Conservation (phyloP, 352 stramenopile genomes). For the Globisporangium solare region DNA sequence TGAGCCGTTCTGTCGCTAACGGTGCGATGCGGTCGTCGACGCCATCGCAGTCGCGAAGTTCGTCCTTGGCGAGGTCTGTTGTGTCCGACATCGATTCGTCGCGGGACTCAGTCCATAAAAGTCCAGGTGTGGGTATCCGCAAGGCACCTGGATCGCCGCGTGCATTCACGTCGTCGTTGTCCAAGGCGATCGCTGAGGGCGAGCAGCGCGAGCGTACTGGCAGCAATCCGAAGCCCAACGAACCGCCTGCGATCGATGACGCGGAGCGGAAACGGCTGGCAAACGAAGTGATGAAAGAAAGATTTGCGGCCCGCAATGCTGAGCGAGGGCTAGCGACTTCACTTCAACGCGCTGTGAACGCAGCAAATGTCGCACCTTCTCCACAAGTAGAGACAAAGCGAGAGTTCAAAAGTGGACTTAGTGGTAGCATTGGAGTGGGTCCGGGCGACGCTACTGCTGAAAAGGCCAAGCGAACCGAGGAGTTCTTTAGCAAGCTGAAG, state of each 20-base stretch:
- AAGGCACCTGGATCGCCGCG: constrained; percentile 1
- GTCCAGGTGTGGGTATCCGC: not conserved
- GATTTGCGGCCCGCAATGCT: constrained; percentile 38
- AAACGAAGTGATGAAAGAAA: constrained; percentile 25
- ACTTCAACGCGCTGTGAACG: constrained; percentile 15
- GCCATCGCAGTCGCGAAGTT: constrained; percentile 15
- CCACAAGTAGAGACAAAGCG: constrained; percentile 2
- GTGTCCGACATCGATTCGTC: constrained; percentile 11
- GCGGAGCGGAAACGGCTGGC: constrained; percentile 30
- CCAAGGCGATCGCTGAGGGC: constrained; percentile 13
- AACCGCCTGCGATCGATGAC: constrained; percentile 18
- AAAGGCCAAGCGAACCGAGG: constrained; percentile 41
- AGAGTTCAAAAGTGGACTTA: constrained; percentile 8
- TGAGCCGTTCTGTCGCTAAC: constrained; percentile 17
- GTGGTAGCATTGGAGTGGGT: not conserved
- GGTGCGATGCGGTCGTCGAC: constrained; percentile 14
- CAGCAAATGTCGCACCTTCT: not conserved
- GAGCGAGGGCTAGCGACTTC: constrained; percentile 18
- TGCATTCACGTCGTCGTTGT: constrained; percentile 8
- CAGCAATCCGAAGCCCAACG: constrained; percentile 1
- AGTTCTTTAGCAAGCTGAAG: constrained; percentile 56
- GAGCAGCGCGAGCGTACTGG: constrained; percentile 15
- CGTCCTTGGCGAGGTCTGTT: constrained; percentile 12
- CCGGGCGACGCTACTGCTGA: constrained; percentile 10
- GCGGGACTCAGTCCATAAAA: constrained; percentile 10